Evolutionary conservation across 345 rosid genomes (phyloP).

Genomic region (Salix suchowensis): DNA sequence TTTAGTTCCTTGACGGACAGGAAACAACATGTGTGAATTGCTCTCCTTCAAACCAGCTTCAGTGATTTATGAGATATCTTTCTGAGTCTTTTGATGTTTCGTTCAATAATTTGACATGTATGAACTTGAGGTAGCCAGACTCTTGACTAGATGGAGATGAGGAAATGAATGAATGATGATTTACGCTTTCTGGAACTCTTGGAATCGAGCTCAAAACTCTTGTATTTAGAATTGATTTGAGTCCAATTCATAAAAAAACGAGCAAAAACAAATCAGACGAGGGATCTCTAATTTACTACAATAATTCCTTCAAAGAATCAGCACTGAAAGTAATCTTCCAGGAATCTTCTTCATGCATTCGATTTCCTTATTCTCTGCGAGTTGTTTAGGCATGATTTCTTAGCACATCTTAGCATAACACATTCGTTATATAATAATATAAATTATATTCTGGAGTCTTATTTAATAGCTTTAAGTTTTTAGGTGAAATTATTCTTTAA

Average conservation of each 20-base stretch:
- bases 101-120: neutral
- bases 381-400: conserved; percentile 78
- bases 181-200: too few relatives aligned
- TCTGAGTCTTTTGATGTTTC: neutral
- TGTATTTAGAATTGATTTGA: too few relatives aligned
- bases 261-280: too few relatives aligned
- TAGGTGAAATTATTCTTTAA: too few relatives aligned
- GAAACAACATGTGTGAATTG: conserved; percentile 21
- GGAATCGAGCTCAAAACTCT: too few relatives aligned
- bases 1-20: conserved; percentile 44
- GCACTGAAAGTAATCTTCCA: conserved; percentile 23
- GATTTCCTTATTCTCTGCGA: conserved; percentile 79
- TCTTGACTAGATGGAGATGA: neutral
- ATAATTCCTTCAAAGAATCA: too few relatives aligned
- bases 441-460: too few relatives aligned
- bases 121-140: neutral
- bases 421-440: too few relatives aligned
- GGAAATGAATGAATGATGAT: neutral
- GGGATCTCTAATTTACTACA: too few relatives aligned
- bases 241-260: too few relatives aligned
- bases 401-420: conserved; percentile 57
- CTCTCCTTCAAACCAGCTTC: neutral
- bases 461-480: too few relatives aligned
- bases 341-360: conserved; percentile 81
- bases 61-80: neutral